Evolutionary conservation across 2,329 filamentous ascomycete genomes (phyloP), one percentile per base, ranked within the genome.

Genomic region (Metarhizium anisopliae): DNA sequence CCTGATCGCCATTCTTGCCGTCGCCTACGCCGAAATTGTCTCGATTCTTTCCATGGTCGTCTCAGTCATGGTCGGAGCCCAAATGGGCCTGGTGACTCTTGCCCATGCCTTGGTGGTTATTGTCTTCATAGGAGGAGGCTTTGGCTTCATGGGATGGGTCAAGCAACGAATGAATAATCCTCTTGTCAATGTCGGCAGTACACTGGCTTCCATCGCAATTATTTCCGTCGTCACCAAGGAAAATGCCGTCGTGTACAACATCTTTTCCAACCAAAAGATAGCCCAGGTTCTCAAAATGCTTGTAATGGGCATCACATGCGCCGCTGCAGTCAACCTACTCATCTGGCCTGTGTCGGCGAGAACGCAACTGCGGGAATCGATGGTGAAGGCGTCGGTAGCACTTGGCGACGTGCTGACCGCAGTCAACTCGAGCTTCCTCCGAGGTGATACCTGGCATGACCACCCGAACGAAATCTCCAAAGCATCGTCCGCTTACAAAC

Each of bases 141-240:
- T 96, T 57, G 91, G 90, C 0, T 85, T 94, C 63, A 80, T 95
- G 38, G 90, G 87, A 40, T 92, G 89, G 89, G 81, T 84, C 51
- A 93, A 93, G 70, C 86, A 90, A 66, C 83, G 76, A 62, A 78
- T 88, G 60, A 86, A 85, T 57, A 84, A 87, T 62, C 87, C 89
- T 4, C 72, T 91, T 53, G 87, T 92, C 58, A 90, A 89, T 63
- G 86, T 91, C 38, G 88, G 86, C 54, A 91, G 87, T 66, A 94
- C 90, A 45, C 76, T 95, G 59, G 84, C 90, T 2, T 91, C 88
- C 36, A 81, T 96, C 50, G 89, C 88, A 51, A 87, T 91, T 58
- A 94, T 95, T 66, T 90, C 87, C 2, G 83, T 94, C 29, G 74
- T 95, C 59, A 95, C 91, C 6, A 94, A 92, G 70, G 91, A 95